Base-by-base conservation (phyloP, 1,139 yeast genomes). In the Lodderomyces jiufengensis region DNA sequence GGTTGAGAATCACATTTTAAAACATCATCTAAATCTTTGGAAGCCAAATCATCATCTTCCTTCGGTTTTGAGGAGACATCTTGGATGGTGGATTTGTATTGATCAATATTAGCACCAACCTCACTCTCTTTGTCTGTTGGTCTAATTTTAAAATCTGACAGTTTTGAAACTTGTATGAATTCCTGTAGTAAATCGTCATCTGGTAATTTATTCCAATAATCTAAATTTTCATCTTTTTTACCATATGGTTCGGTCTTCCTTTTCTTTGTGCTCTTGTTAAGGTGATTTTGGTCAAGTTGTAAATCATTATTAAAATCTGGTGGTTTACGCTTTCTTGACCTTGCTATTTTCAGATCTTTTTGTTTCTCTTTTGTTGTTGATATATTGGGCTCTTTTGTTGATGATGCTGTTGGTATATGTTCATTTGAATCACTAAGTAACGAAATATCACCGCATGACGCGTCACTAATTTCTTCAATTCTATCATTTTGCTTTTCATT, bases 191-290 rank as follows among this genome's bases (percentile, higher is more conserved):
- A 43, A 20, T 49, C 52, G n/a, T 48, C 51, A 34, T 54, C 61
- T 0, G 60, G 61, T 9, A 49, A 26, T 32, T 54, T 53, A 28
- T 54, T 42, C 59, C 57, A 55, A 34, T 54, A 54, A 9, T 50
- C 57, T 32, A 52, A 53, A 36, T 55, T 55, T 23, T 52, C 51
- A 33, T 55, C 59, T 10, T 38, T 31, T 24, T 38, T 38, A 12
- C 30, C 36, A 14, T 12, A 11, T 9, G 11, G n/a, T 14, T 13
- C 10, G 8, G 5, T 12, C 6, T 32, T 23, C 11, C 4, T 23
- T 7, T 29, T 18, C 6, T 29, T 18, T 5, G n/a, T n/a, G n/a
- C 10, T 29, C 24, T 9, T 24, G 26, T 12, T n/a, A 9, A 5
- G 11, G 11, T 24, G 26, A 12, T 24, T 6, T 24, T 9, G 26